Evolutionary conservation across 805 yeast genomes (phyloP), one percentile per base, ranked within the genome.

Genomic region (Metschnikowia hibisci): DNA sequence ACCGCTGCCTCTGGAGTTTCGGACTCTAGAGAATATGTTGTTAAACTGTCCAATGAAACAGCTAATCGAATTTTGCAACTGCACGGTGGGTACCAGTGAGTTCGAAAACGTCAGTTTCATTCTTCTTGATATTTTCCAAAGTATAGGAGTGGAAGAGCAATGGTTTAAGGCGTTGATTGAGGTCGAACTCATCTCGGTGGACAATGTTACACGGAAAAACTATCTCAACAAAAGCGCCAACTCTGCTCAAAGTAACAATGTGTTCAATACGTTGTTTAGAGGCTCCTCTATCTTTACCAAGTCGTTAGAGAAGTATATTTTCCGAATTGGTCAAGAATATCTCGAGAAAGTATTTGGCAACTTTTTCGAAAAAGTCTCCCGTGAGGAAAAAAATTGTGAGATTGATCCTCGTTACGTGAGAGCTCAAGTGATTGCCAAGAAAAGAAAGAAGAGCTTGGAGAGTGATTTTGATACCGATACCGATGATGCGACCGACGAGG

Each of bases 201-300:
- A 74, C 51, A 62, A 65, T 13, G 57, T 67, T 40, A 73, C 77
- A 2, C 55, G 77, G 32, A 72, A 69, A 39, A 66, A 69, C 45
- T 65, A 74, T 42, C 57, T 59, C n/a, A 56, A 57, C n/a, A 63
- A 59, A 35, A 20, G 41, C 22, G 41, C 53, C 15, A 58, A 58
- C 44, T 39, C 60, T 30, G 52, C 64, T 0, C 56, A 67, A 10
- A 63, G 69, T 33, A 64, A 58, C 38, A 76, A 77, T 49, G 61
- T 80, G 3, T 74, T 77, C 50, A 82, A 78, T 49, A 75, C 87
- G 0, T 59, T 87, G 12, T 91, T 91, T 56, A 73, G 99, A 52
- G 96, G 96, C 0, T 85, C 87, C 44, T 81, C 96, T 1, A 72
- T 91, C 4, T 71, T 93, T 47, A 82, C 96, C 0, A 87, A 87